Evolutionary conservation across 768 basidiomycete genomes (phyloP).

Genomic region (Galerina marginata): DNA sequence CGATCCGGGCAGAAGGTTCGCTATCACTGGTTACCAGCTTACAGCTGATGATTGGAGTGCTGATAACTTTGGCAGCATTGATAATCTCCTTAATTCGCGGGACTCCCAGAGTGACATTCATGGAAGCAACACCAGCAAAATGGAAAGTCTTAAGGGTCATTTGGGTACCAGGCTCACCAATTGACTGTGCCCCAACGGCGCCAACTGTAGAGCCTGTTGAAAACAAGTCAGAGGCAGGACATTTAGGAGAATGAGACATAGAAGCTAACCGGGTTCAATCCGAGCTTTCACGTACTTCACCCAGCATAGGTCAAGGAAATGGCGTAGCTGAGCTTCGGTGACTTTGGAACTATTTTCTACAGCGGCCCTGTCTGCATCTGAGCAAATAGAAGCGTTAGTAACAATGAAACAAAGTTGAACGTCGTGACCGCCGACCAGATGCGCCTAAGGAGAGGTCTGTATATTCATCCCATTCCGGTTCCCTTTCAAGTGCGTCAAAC

Average conservation of each 20-base stretch:
- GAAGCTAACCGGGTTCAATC: slow-evolving; percentile 83
- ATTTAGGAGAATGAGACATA: neutral
- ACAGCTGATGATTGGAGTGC: slow-evolving; percentile 98
- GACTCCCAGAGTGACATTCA: slow-evolving; percentile 99
- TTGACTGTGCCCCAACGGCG: slow-evolving; percentile 97
- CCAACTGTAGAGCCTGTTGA: slow-evolving; percentile 91
- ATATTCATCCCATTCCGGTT: slow-evolving; percentile 77
- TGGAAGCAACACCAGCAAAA: slow-evolving; percentile 99
- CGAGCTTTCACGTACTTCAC: slow-evolving; percentile 93
- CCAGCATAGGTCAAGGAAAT: slow-evolving; percentile 89
- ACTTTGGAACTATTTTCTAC: slow-evolving; percentile 94
- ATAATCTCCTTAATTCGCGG: slow-evolving; percentile 99
- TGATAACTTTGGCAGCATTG: slow-evolving; percentile 97
- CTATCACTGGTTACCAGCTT: slow-evolving; percentile 84
- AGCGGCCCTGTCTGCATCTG: slow-evolving; percentile 70
- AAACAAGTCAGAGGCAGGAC: neutral
- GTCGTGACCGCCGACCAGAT: slow-evolving; percentile 53
- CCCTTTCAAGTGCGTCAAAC: slow-evolving; percentile 79
- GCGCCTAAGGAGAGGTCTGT: slow-evolving; percentile 81
- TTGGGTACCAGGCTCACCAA: slow-evolving; percentile 98
- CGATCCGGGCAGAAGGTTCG: slow-evolving; percentile 96
- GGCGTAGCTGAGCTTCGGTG: slow-evolving; percentile 76
- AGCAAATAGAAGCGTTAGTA: neutral
- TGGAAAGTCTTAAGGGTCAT: slow-evolving; percentile 99
- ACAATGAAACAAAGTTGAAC: neutral